Evolutionary conservation across 352 stramenopile genomes (phyloP).

Genomic region (Blastocystis sp.): DNA sequence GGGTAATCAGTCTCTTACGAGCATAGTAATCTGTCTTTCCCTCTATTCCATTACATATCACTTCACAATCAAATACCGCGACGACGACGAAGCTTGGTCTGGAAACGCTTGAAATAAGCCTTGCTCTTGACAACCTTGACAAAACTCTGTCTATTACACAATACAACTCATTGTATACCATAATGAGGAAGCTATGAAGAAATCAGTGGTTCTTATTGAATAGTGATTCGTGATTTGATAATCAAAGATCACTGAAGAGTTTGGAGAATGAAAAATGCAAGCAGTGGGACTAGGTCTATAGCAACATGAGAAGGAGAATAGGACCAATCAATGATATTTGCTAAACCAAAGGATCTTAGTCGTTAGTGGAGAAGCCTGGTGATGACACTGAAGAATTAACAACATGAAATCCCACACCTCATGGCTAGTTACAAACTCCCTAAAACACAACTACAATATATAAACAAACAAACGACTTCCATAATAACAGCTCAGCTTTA

Average conservation of each 20-base stretch:
- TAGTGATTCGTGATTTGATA: neutral
- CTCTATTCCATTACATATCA: slow-evolving; percentile 62
- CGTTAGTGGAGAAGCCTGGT: no score
- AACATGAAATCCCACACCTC: no score
- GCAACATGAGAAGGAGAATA: no score
- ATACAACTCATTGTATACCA: slow-evolving; percentile 22
- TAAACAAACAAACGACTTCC: neutral
- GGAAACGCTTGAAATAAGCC: slow-evolving; percentile 98
- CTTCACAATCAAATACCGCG: neutral
- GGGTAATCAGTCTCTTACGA: slow-evolving; percentile 90
- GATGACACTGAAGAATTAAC: no score
- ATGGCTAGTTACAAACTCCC: no score
- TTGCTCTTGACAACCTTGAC: slow-evolving; percentile 98
- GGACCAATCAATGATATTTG: neutral
- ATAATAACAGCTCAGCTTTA: neutral
- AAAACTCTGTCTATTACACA: slow-evolving; percentile 73
- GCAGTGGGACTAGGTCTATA: no score
- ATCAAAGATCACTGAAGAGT: neutral
- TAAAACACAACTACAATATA: neutral
- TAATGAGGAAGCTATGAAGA: neutral
- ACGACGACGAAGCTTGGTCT: slow-evolving; percentile 69
- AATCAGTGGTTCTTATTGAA: neutral
- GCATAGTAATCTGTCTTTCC: slow-evolving; percentile 99
- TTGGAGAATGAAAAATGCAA: neutral
- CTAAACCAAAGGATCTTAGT: neutral